phyloP scores from a whole-genome alignment of 148 eudicot genomes.

The Hydrangea macrophylla region DNA sequence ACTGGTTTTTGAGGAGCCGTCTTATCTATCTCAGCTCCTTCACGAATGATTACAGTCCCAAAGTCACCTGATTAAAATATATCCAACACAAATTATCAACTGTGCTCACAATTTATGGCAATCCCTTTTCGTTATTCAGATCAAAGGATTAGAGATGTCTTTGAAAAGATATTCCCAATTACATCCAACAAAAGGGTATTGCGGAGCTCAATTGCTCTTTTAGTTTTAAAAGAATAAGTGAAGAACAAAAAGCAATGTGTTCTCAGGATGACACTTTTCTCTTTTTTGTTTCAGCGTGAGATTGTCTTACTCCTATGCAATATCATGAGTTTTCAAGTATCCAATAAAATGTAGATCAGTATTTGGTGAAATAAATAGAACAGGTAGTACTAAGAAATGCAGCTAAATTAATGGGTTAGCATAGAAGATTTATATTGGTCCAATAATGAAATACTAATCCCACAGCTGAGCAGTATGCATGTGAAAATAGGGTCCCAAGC shows the following conservation, averaged over 20 bases:
- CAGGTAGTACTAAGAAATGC: too few relatives aligned
- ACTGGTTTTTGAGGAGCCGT: slow-evolving; percentile 26
- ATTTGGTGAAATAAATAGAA: too few relatives aligned
- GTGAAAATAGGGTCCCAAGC: not conserved
- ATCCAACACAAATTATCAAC: slow-evolving; percentile 8
- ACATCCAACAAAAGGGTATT: not conserved
- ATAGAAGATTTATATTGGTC: not conserved
- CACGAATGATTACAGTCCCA: slow-evolving; percentile 84
- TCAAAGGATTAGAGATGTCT: not conserved
- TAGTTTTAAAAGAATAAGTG: too few relatives aligned
- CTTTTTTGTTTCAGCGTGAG: too few relatives aligned
- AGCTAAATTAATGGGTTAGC: too few relatives aligned
- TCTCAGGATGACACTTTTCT: too few relatives aligned
- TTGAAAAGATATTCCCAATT: not conserved
- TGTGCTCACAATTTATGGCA: not conserved
- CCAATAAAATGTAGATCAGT: too few relatives aligned
- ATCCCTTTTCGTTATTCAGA: not conserved
- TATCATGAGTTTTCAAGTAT: too few relatives aligned
- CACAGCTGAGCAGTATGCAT: not conserved
- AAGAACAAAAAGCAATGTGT: too few relatives aligned
- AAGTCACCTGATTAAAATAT: slow-evolving; percentile 58
- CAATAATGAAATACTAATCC: not conserved
- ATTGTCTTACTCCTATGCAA: too few relatives aligned
- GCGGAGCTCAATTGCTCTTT: not conserved
- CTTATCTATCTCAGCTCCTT: slow-evolving; percentile 50